A percentile compares a stretch with the other conserved stretches of the same genome.
Conservation (phyloP, 148 eudicot species). For the Vaccinium myrtillus region DNA sequence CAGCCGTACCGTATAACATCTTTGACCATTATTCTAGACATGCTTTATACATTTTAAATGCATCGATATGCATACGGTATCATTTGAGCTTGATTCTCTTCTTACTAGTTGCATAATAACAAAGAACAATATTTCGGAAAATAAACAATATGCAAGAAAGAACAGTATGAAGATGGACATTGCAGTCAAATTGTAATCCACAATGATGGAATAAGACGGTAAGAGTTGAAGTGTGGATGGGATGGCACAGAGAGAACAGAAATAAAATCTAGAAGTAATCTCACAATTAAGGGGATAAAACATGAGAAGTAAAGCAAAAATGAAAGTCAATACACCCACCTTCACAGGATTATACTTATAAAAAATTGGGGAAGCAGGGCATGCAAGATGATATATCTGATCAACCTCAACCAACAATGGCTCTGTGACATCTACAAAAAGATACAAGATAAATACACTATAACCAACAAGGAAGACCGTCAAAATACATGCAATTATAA, state of each 20-base stretch:
- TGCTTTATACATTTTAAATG: background rate
- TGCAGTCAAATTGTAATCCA: background rate
- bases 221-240: background rate
- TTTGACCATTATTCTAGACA: background rate
- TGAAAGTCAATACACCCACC: slow-evolving; percentile 36
- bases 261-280: background rate
- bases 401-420: slow-evolving; percentile 89
- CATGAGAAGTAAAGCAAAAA: slow-evolving; percentile 6
- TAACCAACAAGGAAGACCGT: background rate
- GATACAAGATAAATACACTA: background rate
- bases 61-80: background rate
- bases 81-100: background rate
- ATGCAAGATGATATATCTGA: slow-evolving; percentile 95
- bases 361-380: slow-evolving; percentile 98
- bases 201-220: background rate
- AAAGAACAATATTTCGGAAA: no score
- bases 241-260: background rate
- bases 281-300: background rate
- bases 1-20: background rate
- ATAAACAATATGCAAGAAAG: no score
- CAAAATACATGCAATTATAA: background rate
- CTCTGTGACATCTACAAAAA: slow-evolving; percentile 83
- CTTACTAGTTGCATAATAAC: background rate
- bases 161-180: background rate
- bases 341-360: slow-evolving; percentile 98